Conservation (phyloP, 441 rosid species). For the Syzygium syzygioides region DNA sequence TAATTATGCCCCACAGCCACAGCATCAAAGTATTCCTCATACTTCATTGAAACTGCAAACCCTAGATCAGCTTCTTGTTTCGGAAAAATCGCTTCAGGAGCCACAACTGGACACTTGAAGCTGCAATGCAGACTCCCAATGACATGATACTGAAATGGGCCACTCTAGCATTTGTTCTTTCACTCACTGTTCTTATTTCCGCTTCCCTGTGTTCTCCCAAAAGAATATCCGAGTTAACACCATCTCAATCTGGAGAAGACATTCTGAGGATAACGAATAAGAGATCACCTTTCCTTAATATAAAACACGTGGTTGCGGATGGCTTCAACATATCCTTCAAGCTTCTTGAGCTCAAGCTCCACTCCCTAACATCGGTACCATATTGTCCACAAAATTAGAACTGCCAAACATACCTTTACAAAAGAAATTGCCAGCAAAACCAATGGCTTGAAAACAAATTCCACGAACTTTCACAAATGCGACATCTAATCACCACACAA, state of each 20-base stretch:
- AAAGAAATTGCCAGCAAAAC: not conserved
- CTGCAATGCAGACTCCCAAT: slow-evolving; percentile 57
- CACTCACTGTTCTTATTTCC: slow-evolving; percentile 62
- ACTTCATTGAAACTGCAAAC: not conserved
- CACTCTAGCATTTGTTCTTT: slow-evolving; percentile 56
- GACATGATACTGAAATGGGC: slow-evolving; percentile 77
- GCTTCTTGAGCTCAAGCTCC: slow-evolving; percentile 84
- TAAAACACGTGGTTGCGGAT: slow-evolving; percentile 63
- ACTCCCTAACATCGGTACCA: slow-evolving; percentile 48
- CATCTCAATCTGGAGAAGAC: not conserved
- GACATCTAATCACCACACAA: not conserved
- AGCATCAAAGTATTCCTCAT: slow-evolving; percentile 6
- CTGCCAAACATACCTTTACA: not conserved
- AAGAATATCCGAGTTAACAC: not conserved
- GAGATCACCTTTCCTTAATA: slow-evolving; percentile 52
- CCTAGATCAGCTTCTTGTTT: slow-evolving; percentile 78
- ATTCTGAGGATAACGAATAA: not conserved
- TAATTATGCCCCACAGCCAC: slow-evolving; percentile 1
- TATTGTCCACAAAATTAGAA: not conserved
- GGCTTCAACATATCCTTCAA: slow-evolving; percentile 70
- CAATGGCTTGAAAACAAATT: not conserved
- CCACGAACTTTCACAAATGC: not conserved
- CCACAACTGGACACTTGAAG: slow-evolving; percentile 59
- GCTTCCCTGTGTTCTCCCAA: slow-evolving; percentile 54
- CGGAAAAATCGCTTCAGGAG: slow-evolving; percentile 74